Evolutionary conservation across 2,329 filamentous ascomycete genomes (phyloP).

Genomic region (Sarocladiaceae sp.): DNA sequence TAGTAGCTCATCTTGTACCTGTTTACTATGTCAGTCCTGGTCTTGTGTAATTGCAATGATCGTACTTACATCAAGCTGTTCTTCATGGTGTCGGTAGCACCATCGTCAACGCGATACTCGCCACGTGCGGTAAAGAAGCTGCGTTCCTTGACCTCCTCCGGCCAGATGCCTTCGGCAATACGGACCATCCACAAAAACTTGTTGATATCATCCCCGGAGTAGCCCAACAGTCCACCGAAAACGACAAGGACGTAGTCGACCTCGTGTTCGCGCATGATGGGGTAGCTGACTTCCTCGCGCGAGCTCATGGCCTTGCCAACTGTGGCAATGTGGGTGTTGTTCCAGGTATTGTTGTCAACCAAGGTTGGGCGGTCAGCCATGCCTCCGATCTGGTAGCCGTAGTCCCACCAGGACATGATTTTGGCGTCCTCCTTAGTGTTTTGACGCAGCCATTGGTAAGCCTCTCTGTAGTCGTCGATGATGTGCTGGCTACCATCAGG

Average conservation of each 20-base stretch:
- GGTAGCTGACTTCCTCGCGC: slow-evolving; percentile 94
- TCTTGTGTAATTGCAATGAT: slow-evolving; percentile 19
- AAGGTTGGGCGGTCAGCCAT: slow-evolving; percentile 97
- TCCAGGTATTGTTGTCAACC: slow-evolving; percentile 99
- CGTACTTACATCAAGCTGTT: slow-evolving; percentile 92
- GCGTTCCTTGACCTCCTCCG: slow-evolving; percentile 96
- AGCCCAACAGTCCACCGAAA: slow-evolving; percentile 91
- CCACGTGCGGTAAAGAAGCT: slow-evolving; percentile 92
- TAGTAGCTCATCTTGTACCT: slow-evolving; percentile 99
- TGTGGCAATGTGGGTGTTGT: slow-evolving; percentile 99
- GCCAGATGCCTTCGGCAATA: slow-evolving; percentile 99
- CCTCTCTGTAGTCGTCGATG: slow-evolving; percentile 98
- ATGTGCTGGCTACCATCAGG: slow-evolving; percentile 97
- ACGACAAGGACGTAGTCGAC: slow-evolving; percentile 98
- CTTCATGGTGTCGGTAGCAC: slow-evolving; percentile 94
- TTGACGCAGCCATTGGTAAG: slow-evolving; percentile 98
- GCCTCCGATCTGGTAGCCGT: slow-evolving; percentile 98
- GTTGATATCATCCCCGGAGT: slow-evolving; percentile 98
- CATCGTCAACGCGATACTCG: slow-evolving; percentile 92
- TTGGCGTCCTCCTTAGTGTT: slow-evolving; percentile 94
- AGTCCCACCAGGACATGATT: slow-evolving; percentile 99
- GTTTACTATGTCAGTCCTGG: slow-evolving; percentile 7
- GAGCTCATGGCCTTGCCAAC: slow-evolving; percentile 99
- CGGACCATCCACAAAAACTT: slow-evolving; percentile 99
- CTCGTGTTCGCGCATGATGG: slow-evolving; percentile 97